Base-by-base conservation (phyloP, 2,329 filamentous ascomycete species). In the Alternaria consortialis region DNA sequence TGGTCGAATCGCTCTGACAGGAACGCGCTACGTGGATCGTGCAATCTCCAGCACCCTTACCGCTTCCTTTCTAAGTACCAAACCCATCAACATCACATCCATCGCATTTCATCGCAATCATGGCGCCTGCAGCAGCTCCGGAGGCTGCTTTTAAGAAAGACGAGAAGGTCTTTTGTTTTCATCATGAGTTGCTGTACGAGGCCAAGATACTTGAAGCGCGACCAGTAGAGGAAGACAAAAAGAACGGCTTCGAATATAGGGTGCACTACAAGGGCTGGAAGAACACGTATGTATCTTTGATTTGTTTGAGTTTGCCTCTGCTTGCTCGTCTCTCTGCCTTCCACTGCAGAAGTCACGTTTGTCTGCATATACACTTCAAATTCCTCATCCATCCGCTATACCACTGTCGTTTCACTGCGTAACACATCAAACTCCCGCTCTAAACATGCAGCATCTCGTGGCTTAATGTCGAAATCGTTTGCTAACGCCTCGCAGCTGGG, bases 191-290 rank as follows among this genome's bases (percentile, higher is more conserved):
- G 81, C 88, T 99, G 53, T 99, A 99, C 77, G 95, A 99, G 80
- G 95, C 95, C 68, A 98, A 98, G 82, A 90, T 99, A 53, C 87
- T 97, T 66, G 94, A 97, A 67, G 85, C 92, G 32, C 88, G 86
- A 70, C 82, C 83, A 78, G 84, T 85, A 73, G 87, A 90, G 62
- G 77, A 82, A 7, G 83, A 83, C 44, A 90, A 91, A 80, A 89
- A 88, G 77, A 90, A 90, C 63, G 88, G 90, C 34, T 93, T 88
- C 76, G 88, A 93, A 77, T 99, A 97, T 83, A 91, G 92, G 75
- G 91, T 99, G 56, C 95, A 99, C 81, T 99, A 99, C 84, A 98
- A 98, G 81, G 95, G 95, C 74, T 99, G 95, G 95, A 99, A 99
- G 85, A 94, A 94, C 79, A 97, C 93, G 86, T 91, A 83, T 82